Evolutionary conservation across 495 filamentous ascomycete genomes (phyloP).

Genomic region (Stereocaulon alpinum): DNA sequence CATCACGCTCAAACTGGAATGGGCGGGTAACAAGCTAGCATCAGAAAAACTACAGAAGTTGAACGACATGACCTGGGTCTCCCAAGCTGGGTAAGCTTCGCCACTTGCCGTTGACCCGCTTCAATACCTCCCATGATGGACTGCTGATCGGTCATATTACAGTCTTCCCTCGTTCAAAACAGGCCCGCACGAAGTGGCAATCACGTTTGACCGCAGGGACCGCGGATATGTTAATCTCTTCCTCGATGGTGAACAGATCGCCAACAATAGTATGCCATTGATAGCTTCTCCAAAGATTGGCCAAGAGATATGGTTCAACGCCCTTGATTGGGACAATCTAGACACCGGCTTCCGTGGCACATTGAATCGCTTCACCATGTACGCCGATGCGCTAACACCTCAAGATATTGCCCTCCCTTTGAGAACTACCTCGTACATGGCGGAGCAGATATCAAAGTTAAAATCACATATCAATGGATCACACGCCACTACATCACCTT

Average conservation of each 20-base stretch:
- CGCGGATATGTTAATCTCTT: not conserved
- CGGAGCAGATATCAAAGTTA: not conserved
- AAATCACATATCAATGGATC: not conserved
- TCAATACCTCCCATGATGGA: not conserved
- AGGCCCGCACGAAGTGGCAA: not conserved
- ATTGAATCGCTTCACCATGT: slow-evolving; percentile 8
- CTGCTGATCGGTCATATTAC: not conserved
- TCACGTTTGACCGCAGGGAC: slow-evolving; percentile 7
- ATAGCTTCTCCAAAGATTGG: slow-evolving; percentile 6
- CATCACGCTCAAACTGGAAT: slow-evolving; percentile 9
- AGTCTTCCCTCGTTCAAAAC: not conserved
- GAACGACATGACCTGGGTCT: not conserved
- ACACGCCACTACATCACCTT: not conserved
- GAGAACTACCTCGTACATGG: not conserved
- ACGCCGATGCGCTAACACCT: slow-evolving; percentile 3
- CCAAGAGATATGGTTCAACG: slow-evolving; percentile 14
- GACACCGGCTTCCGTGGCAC: slow-evolving; percentile 10
- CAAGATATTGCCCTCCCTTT: not conserved
- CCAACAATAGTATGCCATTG: not conserved
- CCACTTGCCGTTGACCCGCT: not conserved
- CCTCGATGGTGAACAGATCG: slow-evolving; percentile 3
- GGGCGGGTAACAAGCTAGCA: not conserved
- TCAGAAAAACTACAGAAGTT: not conserved
- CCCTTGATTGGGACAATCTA: slow-evolving; percentile 3
- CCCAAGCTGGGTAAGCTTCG: not conserved